Evolutionary conservation across 176 grass and related monocot genomes (phyloP).

Genomic region (Bromus sterilis): DNA sequence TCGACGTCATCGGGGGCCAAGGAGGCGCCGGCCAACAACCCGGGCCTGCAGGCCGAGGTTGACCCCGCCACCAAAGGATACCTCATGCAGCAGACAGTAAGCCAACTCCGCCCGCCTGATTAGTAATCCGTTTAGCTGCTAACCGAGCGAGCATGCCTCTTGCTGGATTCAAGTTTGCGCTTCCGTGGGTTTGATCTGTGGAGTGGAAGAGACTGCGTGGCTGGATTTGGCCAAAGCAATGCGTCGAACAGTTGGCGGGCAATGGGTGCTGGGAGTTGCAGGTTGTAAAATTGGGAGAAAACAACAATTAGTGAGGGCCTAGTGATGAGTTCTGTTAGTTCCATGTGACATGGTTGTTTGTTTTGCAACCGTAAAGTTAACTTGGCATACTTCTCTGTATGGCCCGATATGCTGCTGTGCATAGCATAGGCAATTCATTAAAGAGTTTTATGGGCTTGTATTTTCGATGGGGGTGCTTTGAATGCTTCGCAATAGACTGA

Average conservation of each 20-base stretch:
- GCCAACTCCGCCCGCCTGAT: not conserved
- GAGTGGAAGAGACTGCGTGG: not conserved
- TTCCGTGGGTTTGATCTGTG: not conserved
- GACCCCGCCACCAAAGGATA: slow-evolving; percentile 86
- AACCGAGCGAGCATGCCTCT: not conserved
- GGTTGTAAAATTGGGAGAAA: not conserved
- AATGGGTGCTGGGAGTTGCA: not conserved
- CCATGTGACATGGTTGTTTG: not conserved
- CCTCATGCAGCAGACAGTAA: slow-evolving; percentile 93
- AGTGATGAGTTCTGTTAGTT: not conserved
- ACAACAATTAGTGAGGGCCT: not conserved
- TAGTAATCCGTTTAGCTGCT: not conserved
- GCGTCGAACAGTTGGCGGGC: not conserved
- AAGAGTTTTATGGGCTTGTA: not conserved
- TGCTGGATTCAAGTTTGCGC: not conserved
- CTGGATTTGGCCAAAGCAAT: not conserved
- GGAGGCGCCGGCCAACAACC: slow-evolving; percentile 69
- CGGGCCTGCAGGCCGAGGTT: slow-evolving; percentile 49
- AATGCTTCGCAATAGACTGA: not conserved
- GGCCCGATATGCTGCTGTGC: not conserved
- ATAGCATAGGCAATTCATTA: not conserved
- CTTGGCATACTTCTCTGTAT: not conserved
- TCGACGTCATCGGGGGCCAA: slow-evolving; percentile 58
- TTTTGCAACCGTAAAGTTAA: not conserved
- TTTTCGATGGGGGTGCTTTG: not conserved